A percentile compares a stretch with the other conserved stretches of the same genome.
Evolutionary conservation across 1,139 yeast genomes (phyloP).

Genomic region (Candida glucosophila): DNA sequence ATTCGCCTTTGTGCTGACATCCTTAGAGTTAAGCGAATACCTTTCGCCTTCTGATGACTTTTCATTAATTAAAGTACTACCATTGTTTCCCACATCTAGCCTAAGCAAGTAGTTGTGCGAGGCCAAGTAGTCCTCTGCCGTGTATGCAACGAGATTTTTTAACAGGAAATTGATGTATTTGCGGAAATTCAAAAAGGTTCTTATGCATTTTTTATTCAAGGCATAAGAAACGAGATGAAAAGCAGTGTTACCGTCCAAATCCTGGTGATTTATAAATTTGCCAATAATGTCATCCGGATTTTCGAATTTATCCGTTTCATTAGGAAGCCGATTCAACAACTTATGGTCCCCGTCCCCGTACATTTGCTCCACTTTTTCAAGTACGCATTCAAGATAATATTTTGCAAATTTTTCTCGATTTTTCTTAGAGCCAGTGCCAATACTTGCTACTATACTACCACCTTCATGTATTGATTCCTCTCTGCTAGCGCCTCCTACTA

Average conservation of each 20-base stretch:
- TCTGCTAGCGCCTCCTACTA: constrained; percentile 9
- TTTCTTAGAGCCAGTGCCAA: constrained; percentile 16
- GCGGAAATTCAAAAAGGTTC: constrained; percentile 62
- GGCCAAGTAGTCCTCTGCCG: constrained; percentile 65
- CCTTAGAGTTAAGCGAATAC: constrained; percentile 1
- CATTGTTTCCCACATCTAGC: constrained; percentile 10
- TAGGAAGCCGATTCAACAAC: too few relatives aligned
- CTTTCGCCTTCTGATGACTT: constrained; percentile 4
- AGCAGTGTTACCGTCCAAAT: constrained; percentile 80
- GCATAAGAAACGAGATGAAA: constrained; percentile 74
- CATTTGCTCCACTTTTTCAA: constrained; percentile 42
- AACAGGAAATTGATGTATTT: constrained; percentile 56
- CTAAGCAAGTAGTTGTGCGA: constrained; percentile 24
- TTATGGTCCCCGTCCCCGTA: constrained; percentile 9
- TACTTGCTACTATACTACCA: constrained; percentile 9
- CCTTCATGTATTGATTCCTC: too few relatives aligned
- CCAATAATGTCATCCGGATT: constrained; percentile 28
- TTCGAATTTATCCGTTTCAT: constrained; percentile 5
- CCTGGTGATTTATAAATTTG: constrained; percentile 73
- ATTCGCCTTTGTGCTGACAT: constrained; percentile 7
- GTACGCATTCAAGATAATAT: constrained; percentile 70
- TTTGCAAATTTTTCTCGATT: constrained; percentile 68
- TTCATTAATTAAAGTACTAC: constrained; percentile 3
- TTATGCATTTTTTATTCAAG: constrained; percentile 67
- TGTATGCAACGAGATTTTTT: constrained; percentile 60